Percentiles rank a stretch among this genome's conserved stretches.
phyloP scores from a whole-genome alignment of 23 red algal species.

The Chondrus crispus region DNA sequence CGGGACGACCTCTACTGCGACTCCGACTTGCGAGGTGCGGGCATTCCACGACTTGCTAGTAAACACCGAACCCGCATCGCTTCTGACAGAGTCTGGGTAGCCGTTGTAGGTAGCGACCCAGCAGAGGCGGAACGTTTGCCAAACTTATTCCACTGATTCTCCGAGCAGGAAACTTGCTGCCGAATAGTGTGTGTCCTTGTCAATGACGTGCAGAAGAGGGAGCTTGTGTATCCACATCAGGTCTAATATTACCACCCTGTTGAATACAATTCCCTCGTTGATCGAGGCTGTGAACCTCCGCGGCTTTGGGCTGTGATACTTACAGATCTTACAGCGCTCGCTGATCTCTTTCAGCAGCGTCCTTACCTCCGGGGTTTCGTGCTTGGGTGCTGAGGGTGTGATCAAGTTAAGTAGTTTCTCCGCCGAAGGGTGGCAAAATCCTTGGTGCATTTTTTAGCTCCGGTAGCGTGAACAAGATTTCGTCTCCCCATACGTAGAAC shows the following conservation, averaged over 20 bases:
- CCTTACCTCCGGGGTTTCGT: neutral
- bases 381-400: neutral
- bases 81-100: too few species aligned
- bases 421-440: neutral
- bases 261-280: neutral
- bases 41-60: too few species aligned
- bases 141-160: too few species aligned
- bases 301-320: neutral
- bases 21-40: too few species aligned
- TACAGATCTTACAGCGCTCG: neutral
- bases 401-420: neutral
- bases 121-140: too few species aligned
- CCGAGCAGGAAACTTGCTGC: slow-evolving; percentile 7
- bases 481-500: neutral
- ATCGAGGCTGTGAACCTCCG: neutral
- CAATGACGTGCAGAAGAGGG: slow-evolving; percentile 10
- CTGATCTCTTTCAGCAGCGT: neutral
- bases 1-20: too few species aligned
- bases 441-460: neutral
- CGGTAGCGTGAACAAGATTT: neutral
- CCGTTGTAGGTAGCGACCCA: too few species aligned
- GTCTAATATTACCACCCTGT: neutral
- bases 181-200: neutral
- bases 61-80: too few species aligned
- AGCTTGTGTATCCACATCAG: neutral